A percentile compares a stretch with the other conserved stretches of the same genome.
These are phyloP conservation scores for Rhypophila decipiens DNA, from an alignment of 495 filamentous ascomycete species.

Conservation along the genomic window DNA sequence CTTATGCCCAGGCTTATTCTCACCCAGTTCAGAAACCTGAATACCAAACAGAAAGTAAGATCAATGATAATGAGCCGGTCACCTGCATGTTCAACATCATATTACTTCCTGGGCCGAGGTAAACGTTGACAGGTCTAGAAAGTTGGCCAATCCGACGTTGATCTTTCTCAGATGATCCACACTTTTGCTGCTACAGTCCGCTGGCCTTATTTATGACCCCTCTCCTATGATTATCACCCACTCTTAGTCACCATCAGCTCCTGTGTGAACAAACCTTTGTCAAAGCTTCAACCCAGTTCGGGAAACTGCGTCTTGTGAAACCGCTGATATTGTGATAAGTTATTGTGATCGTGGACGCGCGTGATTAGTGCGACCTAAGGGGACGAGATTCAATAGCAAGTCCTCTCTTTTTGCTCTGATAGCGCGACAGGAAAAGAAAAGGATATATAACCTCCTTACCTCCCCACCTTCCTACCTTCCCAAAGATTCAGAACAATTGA, in stretches of 20 bases:
- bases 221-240: background rate
- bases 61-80: background rate
- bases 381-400: background rate
- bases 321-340: background rate
- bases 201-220: background rate
- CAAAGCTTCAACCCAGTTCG: background rate
- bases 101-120: background rate
- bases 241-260: background rate
- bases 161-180: background rate
- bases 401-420: background rate
- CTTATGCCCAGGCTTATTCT: background rate
- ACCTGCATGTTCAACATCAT: background rate
- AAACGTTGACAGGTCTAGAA: background rate
- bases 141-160: background rate
- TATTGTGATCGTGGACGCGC: background rate
- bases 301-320: background rate
- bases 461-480: too few species aligned
- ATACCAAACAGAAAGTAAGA: background rate
- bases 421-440: background rate
- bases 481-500: background rate
- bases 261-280: background rate
- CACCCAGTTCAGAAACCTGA: background rate
- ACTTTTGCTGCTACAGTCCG: background rate
- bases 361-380: background rate
- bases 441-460: background rate